These are phyloP conservation scores for Trichothecium roseum DNA, from an alignment of 2,329 filamentous ascomycete genomes.

Conservation along the genomic window DNA sequence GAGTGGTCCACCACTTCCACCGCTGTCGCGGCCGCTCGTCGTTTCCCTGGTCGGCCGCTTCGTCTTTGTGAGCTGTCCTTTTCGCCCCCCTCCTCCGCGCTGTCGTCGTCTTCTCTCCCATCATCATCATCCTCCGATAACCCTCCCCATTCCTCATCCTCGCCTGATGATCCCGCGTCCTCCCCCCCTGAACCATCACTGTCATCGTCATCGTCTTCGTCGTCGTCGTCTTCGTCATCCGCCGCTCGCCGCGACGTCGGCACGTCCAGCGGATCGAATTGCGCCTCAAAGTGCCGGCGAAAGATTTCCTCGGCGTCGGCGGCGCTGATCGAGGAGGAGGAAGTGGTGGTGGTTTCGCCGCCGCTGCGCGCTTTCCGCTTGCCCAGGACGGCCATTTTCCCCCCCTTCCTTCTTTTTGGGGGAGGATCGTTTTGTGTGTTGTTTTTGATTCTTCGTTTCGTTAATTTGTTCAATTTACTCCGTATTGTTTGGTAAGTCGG, in stretches of 20 bases:
- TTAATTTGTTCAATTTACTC: too few species aligned
- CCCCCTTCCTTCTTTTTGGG: too few species aligned
- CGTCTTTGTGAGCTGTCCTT: constrained; percentile 9
- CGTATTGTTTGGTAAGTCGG: too few species aligned
- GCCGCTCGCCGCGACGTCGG: constrained; percentile 16
- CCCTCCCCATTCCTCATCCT: constrained; percentile 3
- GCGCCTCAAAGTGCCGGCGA: constrained; percentile 75
- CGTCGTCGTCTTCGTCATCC: constrained; percentile 21
- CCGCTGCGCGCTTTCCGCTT: constrained; percentile 34
- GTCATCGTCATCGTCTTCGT: constrained; percentile 6
- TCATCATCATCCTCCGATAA: constrained; percentile 5
- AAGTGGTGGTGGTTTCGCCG: too few species aligned
- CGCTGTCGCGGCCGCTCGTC: constrained; percentile 8
- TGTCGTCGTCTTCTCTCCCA: too few species aligned
- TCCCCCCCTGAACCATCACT: constrained; percentile 1
- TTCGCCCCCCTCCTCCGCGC: constrained; percentile 5
- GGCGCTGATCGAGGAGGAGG: constrained; percentile 20
- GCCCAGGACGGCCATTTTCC: constrained; percentile 32
- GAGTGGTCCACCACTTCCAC: constrained; percentile 57
- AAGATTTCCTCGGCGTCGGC: constrained; percentile 65
- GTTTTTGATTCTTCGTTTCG: too few species aligned
- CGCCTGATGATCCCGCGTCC: constrained; percentile 9
- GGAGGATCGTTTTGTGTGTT: constrained; percentile 4
- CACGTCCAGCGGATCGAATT: constrained; percentile 61
- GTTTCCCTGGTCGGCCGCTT: neutral